phyloP scores from a whole-genome alignment of 257 asterid species.

The Nemophila menziesii region DNA sequence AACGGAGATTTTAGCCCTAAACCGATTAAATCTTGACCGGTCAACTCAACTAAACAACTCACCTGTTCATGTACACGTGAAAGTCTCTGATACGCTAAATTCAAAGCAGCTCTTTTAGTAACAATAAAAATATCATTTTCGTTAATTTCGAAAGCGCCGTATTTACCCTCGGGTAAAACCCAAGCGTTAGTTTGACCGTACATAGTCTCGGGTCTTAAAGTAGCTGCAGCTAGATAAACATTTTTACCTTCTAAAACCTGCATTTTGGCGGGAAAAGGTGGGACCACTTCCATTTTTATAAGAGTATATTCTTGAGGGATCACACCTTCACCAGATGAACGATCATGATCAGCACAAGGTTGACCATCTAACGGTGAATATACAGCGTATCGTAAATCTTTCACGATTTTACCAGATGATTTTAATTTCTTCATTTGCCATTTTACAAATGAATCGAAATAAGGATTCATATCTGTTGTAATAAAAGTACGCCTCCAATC shows the following conservation, averaged over 20 bases:
- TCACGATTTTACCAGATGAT: conserved; percentile 64
- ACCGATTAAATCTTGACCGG: conserved; percentile 82
- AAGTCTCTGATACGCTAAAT: conserved; percentile 75
- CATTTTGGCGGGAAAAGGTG: conserved; percentile 77
- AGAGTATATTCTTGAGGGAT: conserved; percentile 84
- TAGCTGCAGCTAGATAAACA: conserved; percentile 92
- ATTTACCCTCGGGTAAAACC: conserved; percentile 84
- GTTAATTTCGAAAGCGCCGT: conserved; percentile 85
- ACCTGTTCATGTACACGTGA: conserved; percentile 66
- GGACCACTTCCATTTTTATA: conserved; percentile 71
- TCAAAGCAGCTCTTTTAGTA: conserved; percentile 66
- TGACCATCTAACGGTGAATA: conserved; percentile 87
- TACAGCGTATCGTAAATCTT: conserved; percentile 61
- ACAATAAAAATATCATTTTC: conserved; percentile 64
- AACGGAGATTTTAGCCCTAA: conserved; percentile 66
- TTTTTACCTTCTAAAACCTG: conserved; percentile 63
- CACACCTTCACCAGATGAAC: conserved; percentile 95
- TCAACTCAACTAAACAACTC: conserved; percentile 68
- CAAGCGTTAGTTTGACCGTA: conserved; percentile 91
- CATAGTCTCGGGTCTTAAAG: conserved; percentile 93
- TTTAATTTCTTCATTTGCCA: conserved; percentile 87
- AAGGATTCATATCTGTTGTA: conserved; percentile 69
- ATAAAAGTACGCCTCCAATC: conserved; percentile 90
- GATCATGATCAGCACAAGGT: conserved; percentile 95
- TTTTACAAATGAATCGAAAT: conserved; percentile 74